phyloP scores from a whole-genome alignment of 2,329 filamentous ascomycete genomes.

The Diaporthe helianthi region DNA sequence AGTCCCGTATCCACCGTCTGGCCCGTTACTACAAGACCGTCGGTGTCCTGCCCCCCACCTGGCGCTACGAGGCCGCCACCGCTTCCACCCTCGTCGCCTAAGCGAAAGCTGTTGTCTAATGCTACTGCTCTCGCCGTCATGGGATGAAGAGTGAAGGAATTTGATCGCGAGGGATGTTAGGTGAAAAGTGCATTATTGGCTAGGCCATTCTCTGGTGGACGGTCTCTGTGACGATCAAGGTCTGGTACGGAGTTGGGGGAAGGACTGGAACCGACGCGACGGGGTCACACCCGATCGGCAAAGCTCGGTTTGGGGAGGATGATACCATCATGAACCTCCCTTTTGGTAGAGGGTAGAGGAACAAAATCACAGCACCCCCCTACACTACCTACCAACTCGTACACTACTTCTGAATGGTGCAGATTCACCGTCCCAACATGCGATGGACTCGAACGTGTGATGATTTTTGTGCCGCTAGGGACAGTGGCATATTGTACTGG shows the following conservation, averaged over 20 bases:
- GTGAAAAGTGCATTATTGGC: constrained; percentile 35
- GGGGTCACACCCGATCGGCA: neutral
- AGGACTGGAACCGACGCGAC: constrained; percentile 14
- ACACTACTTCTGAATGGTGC: neutral
- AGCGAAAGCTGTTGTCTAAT: constrained; percentile 45
- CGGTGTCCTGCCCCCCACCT: constrained; percentile 84
- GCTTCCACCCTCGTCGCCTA: constrained; percentile 94
- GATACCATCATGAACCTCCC: constrained; percentile 8
- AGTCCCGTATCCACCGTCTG: constrained; percentile 99
- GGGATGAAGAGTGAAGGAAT: constrained; percentile 38
- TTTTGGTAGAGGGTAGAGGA: constrained; percentile 27
- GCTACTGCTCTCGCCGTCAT: constrained; percentile 35
- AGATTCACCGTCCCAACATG: neutral
- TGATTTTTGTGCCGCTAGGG: neutral
- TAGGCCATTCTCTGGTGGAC: constrained; percentile 7
- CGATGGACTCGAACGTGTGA: neutral
- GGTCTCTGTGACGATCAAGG: constrained; percentile 17
- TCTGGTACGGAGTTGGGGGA: constrained; percentile 54
- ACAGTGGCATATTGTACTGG: constrained; percentile 5
- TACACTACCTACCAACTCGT: constrained; percentile 24
- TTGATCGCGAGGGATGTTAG: neutral
- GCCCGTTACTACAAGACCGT: constrained; percentile 99
- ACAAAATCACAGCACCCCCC: constrained; percentile 14
- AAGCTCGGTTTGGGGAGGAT: constrained; percentile 11
- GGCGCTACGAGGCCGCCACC: constrained; percentile 98